Conservation (phyloP, 805 yeast genomes). For the Wickerhamiella kazuoi region DNA sequence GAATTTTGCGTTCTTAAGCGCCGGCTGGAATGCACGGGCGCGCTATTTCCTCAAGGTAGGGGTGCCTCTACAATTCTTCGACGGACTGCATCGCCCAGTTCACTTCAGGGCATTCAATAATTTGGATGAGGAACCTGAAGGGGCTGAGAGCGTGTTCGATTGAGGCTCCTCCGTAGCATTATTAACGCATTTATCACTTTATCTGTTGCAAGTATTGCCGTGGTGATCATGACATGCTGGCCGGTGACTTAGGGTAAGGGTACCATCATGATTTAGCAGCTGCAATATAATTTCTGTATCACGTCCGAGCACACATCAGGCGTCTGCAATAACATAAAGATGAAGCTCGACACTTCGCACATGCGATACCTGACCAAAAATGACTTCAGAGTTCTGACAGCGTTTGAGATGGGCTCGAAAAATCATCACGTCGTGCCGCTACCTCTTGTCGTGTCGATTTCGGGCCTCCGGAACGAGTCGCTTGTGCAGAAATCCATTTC, state of each 20-base stretch:
- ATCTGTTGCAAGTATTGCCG: no score
- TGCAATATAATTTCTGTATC: no score
- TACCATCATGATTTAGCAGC: no score
- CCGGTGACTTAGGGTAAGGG: no score
- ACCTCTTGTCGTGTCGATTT: conserved; percentile 56
- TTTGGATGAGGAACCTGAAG: conserved; percentile 6
- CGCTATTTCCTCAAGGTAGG: conserved; percentile 52
- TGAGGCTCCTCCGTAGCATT: no score
- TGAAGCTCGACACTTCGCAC: conserved; percentile 86
- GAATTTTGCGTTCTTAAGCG: conserved; percentile 83
- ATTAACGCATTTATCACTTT: no score
- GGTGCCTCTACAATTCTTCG: conserved; percentile 65
- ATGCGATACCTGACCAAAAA: conserved; percentile 86
- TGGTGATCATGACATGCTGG: no score
- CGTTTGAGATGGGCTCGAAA: conserved; percentile 69
- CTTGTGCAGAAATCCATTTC: conserved; percentile 64
- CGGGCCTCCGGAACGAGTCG: conserved; percentile 58
- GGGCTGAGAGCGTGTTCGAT: conserved; percentile 1
- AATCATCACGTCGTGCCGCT: conserved; percentile 95
- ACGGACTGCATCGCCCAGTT: conserved; percentile 71
- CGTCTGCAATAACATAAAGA: no score
- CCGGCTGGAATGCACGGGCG: conserved; percentile 53
- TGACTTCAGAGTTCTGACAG: conserved; percentile 77
- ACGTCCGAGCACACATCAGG: no score
- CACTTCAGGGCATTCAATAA: conserved; percentile 67